Percentiles rank a stretch among this genome's conserved stretches.
phyloP scores from a whole-genome alignment of 805 yeast species.

The Sugiyamaella mastotermitis region DNA sequence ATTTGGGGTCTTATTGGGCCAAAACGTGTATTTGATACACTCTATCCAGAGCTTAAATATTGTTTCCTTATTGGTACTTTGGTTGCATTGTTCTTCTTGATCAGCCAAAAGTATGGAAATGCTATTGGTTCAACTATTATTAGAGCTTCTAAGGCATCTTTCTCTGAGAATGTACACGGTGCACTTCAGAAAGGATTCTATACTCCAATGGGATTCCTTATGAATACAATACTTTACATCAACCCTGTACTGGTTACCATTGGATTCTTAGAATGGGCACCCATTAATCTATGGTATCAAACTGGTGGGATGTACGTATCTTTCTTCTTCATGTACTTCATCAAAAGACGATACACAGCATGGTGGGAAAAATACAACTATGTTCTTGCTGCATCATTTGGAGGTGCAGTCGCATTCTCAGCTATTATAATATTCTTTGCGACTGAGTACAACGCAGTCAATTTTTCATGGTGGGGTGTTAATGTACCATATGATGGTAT shows the following conservation, averaged over 20 bases:
- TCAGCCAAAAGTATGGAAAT: conserved; percentile 28
- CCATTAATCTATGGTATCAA: conserved; percentile 39
- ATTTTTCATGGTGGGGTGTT: conserved; percentile 46
- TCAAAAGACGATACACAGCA: conserved; percentile 35
- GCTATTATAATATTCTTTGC: conserved; percentile 41
- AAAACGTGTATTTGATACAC: conserved; percentile 38
- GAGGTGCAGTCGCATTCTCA: conserved; percentile 45
- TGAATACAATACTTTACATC: conserved; percentile 61
- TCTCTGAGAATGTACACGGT: conserved; percentile 40
- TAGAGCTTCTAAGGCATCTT: conserved; percentile 34
- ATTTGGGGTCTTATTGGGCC: conserved; percentile 62
- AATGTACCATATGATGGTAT: conserved; percentile 18
- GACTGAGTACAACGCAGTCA: conserved; percentile 32
- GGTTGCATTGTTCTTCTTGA: conserved; percentile 13
- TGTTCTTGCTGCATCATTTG: conserved; percentile 41
- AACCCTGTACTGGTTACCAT: conserved; percentile 39
- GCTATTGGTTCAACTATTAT: conserved; percentile 43
- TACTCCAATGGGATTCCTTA: conserved; percentile 82
- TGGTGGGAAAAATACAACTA: conserved; percentile 53
- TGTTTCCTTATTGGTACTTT: conserved; percentile 53
- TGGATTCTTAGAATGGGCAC: conserved; percentile 35
- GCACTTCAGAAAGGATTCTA: conserved; percentile 77
- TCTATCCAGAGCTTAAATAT: conserved; percentile 59
- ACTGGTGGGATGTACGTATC: conserved; percentile 37
- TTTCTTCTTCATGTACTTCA: conserved; percentile 38